These are phyloP conservation scores for Flammula alnicola DNA, from an alignment of 1,284 basidiomycete species.

Conservation along the genomic window DNA sequence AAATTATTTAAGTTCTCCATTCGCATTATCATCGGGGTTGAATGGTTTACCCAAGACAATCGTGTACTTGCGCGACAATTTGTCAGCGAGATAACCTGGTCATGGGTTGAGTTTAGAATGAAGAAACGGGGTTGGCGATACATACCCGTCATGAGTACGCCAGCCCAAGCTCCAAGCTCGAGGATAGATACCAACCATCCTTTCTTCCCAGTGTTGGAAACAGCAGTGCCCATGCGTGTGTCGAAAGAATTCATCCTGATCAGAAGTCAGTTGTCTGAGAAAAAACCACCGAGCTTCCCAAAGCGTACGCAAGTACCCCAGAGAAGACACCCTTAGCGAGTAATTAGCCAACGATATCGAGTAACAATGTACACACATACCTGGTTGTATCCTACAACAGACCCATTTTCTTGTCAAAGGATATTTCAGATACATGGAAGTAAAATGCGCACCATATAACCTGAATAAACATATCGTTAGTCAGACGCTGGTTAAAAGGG, in stretches of 20 bases:
- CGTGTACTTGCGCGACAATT: slow-evolving; percentile 72
- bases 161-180: slow-evolving; percentile 75
- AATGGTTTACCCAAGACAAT: slow-evolving; percentile 58
- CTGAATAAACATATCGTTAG: slow-evolving; percentile 31
- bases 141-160: slow-evolving; percentile 62
- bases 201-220: slow-evolving; percentile 53
- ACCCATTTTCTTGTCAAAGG: slow-evolving; percentile 2
- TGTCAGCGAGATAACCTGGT: slow-evolving; percentile 69
- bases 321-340: slow-evolving; percentile 81
- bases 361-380: slow-evolving; percentile 32
- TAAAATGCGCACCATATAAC: slow-evolving; percentile 50
- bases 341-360: no score
- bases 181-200: slow-evolving; percentile 75
- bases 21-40: not conserved
- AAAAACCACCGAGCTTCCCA: slow-evolving; percentile 2
- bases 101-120: not conserved
- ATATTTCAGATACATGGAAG: not conserved
- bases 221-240: slow-evolving; percentile 57
- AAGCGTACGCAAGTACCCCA: slow-evolving; percentile 58
- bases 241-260: slow-evolving; percentile 62
- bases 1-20: slow-evolving; percentile 2
- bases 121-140: not conserved
- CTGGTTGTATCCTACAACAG: slow-evolving; percentile 62
- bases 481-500: slow-evolving; percentile 3
- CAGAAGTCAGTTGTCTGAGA: slow-evolving; percentile 1